Conservation (phyloP, 306 rosid genomes). For the Malus domestica region ASM211411v1 NC_041792.1:3622501-3623000, state of each 20-base stretch:
- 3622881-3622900: no score
- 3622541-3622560: slow-evolving; percentile 16
- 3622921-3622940: no score
- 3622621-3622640: slow-evolving; percentile 70
- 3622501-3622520: background rate
- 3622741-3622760: background rate
- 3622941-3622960: no score
- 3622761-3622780: background rate
- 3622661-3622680: slow-evolving; percentile 94
- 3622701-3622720: slow-evolving; percentile 69
- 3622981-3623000: no score
- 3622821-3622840: no score
- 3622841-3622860: no score
- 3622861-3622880: no score
- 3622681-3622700: slow-evolving; percentile 95
- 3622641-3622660: slow-evolving; percentile 78
- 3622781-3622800: no score
- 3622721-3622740: slow-evolving; percentile 4
- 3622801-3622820: no score
- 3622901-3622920: no score
- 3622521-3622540: slow-evolving; percentile 20
- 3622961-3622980: no score
- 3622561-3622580: slow-evolving; percentile 53
- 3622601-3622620: slow-evolving; percentile 35
- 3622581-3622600: slow-evolving; percentile 33